These are phyloP conservation scores for Perilla frutescens DNA, from an alignment of 257 asterid species.

Conservation along the genomic window DNA sequence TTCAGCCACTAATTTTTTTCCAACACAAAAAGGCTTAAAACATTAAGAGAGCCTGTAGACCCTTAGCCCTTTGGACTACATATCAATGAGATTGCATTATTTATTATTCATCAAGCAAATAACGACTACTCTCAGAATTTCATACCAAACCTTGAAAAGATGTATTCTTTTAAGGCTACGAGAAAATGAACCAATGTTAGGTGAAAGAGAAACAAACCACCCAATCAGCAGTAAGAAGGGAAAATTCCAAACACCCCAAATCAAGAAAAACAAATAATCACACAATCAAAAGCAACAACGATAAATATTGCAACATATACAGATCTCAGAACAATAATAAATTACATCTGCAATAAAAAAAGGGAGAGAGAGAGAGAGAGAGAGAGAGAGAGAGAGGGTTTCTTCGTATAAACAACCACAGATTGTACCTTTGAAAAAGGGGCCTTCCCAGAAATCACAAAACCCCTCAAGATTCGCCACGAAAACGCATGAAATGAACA, in stretches of 20 bases:
- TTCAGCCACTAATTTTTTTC: constrained; percentile 30
- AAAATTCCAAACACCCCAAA: constrained; percentile 30
- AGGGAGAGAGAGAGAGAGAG: neutral
- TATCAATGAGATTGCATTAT: constrained; percentile 32
- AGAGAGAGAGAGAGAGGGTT: neutral
- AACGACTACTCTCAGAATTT: constrained; percentile 31
- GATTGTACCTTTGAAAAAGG: constrained; percentile 52
- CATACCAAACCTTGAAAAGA: constrained; percentile 35
- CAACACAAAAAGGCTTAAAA: constrained; percentile 37
- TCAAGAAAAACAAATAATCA: constrained; percentile 14
- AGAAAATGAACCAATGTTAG: constrained; percentile 44
- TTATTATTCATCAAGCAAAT: constrained; percentile 24
- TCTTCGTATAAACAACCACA: constrained; percentile 27
- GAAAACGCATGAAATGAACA: constrained; percentile 16
- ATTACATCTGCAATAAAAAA: constrained; percentile 12
- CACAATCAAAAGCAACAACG: constrained; percentile 3
- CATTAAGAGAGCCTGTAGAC: constrained; percentile 31
- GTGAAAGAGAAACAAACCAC: constrained; percentile 37
- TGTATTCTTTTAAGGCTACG: neutral
- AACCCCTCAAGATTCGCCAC: constrained; percentile 47
- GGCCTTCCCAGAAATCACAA: constrained; percentile 38
- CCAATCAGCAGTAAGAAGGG: constrained; percentile 38
- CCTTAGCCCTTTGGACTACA: constrained; percentile 30
- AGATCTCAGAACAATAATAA: constrained; percentile 55
- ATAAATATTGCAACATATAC: constrained; percentile 25